A percentile compares a stretch with the other conserved stretches of the same genome.
These are phyloP conservation scores for Plectosphaerella plurivora DNA, from an alignment of 2,329 filamentous ascomycete species.

Conservation along the genomic window DNA sequence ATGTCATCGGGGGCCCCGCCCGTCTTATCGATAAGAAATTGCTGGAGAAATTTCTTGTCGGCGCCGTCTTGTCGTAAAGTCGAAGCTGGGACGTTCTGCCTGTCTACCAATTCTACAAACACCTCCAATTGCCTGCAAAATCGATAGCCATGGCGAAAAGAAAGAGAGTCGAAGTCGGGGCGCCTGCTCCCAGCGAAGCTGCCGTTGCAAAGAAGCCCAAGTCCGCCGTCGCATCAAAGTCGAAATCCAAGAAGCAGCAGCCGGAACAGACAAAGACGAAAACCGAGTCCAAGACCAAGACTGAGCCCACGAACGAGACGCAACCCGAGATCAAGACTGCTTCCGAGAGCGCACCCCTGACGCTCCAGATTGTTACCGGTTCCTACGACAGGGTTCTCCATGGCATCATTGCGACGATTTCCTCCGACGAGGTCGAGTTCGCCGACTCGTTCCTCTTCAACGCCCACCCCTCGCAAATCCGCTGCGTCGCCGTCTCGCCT, in stretches of 20 bases:
- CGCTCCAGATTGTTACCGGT: conserved; percentile 86
- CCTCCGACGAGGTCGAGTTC: conserved; percentile 54
- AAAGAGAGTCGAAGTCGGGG: conserved; percentile 36
- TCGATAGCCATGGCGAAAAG: conserved; percentile 39
- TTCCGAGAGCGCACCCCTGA: conserved; percentile 30
- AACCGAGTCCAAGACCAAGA: conserved; percentile 18
- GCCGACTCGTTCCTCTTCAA: conserved; percentile 94
- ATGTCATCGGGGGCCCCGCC: too few species aligned
- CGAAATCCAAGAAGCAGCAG: background rate
- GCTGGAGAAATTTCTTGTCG: conserved; percentile 5
- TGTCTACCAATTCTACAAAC: conserved; percentile 4
- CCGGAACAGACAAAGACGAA: conserved; percentile 8
- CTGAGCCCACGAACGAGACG: conserved; percentile 10
- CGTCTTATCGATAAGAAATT: conserved; percentile 13
- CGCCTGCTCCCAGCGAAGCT: conserved; percentile 13
- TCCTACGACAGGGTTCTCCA: conserved; percentile 94
- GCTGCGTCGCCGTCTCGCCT: conserved; percentile 81
- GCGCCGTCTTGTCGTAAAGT: conserved; percentile 6
- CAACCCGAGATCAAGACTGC: background rate
- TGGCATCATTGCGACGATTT: conserved; percentile 75
- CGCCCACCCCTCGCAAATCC: conserved; percentile 84
- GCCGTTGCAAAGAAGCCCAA: conserved; percentile 27
- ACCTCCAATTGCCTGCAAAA: background rate
- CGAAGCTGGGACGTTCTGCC: background rate
- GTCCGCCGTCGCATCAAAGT: conserved; percentile 2